A percentile compares a stretch with the other conserved stretches of the same genome.
Evolutionary conservation across 139 green algal species (phyloP).

Genomic region (Micractinium sp.): DNA sequence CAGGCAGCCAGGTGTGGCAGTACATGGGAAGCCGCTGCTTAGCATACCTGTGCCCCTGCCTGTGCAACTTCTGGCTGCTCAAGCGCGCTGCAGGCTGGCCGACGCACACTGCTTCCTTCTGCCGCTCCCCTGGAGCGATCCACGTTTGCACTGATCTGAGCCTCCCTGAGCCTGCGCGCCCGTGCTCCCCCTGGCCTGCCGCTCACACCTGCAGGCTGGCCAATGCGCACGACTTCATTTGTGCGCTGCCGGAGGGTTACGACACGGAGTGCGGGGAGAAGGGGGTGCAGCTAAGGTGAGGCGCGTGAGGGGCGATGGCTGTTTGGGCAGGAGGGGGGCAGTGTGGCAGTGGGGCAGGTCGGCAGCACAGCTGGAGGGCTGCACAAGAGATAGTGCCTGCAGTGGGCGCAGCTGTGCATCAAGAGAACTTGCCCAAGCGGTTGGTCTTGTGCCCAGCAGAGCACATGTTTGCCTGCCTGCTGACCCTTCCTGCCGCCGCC

Average conservation of each 20-base stretch:
- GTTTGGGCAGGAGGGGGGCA: too few species aligned
- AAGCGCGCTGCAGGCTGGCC: too few species aligned
- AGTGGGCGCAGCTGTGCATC: too few species aligned
- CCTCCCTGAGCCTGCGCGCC: background rate
- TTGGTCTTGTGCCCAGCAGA: background rate
- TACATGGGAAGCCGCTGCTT: background rate
- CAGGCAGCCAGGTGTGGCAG: slow-evolving; percentile 8
- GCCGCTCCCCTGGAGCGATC: too few species aligned
- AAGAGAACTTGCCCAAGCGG: too few species aligned
- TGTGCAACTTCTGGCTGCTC: too few species aligned
- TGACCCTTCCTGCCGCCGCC: background rate
- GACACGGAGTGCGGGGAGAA: slow-evolving; percentile 86
- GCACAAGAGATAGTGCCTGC: too few species aligned
- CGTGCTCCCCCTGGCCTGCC: background rate
- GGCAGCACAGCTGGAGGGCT: too few species aligned
- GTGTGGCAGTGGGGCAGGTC: too few species aligned
- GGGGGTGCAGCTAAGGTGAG: slow-evolving; percentile 71
- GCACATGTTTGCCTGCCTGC: background rate
- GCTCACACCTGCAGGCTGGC: slow-evolving; percentile 54
- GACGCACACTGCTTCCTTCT: background rate
- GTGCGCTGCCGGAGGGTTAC: slow-evolving; percentile 78
- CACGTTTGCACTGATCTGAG: background rate
- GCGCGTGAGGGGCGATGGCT: background rate
- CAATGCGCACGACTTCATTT: slow-evolving; percentile 89
- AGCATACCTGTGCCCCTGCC: too few species aligned